phyloP scores from a whole-genome alignment of 2,329 filamentous ascomycete genomes.

The Ophiocordyceps camponoti-saundersi region DNA sequence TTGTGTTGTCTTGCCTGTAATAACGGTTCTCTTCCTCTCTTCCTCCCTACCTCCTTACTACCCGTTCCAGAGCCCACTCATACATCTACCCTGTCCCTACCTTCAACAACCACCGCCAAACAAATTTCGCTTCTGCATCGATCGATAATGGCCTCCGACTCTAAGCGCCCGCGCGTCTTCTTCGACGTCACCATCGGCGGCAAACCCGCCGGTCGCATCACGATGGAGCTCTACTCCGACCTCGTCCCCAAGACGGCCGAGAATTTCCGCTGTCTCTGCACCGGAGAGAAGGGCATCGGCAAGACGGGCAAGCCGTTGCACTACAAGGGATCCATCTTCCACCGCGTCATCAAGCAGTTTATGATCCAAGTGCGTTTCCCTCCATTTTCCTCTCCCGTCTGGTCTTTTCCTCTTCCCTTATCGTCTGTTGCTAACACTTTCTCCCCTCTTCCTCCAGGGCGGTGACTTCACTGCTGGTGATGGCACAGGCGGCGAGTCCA shows the following conservation, averaged over 20 bases:
- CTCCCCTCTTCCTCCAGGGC: constrained; percentile 38
- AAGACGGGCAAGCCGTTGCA: constrained; percentile 71
- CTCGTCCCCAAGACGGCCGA: constrained; percentile 89
- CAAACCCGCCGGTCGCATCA: constrained; percentile 57
- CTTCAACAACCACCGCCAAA: not conserved
- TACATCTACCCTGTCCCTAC: not conserved
- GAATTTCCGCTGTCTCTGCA: constrained; percentile 90
- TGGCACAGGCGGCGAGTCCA: constrained; percentile 89
- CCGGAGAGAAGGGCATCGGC: constrained; percentile 79
- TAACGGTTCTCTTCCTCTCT: too few species aligned
- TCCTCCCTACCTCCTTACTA: too few species aligned
- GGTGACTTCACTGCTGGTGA: constrained; percentile 93
- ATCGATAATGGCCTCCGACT: constrained; percentile 23
- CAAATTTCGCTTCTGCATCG: too few species aligned
- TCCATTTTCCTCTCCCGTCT: too few species aligned
- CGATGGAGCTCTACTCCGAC: constrained; percentile 63
- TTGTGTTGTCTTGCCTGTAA: too few species aligned
- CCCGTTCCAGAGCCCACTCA: not conserved
- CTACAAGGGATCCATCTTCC: constrained; percentile 88
- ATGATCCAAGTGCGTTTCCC: constrained; percentile 49
- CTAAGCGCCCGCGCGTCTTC: constrained; percentile 60
- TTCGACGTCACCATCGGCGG: constrained; percentile 81
- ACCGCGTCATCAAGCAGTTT: constrained; percentile 95
- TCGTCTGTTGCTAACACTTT: too few species aligned
- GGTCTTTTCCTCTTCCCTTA: too few species aligned